Base-by-base conservation (phyloP, 257 asterid genomes). In the Lycium barbarum region DNA sequence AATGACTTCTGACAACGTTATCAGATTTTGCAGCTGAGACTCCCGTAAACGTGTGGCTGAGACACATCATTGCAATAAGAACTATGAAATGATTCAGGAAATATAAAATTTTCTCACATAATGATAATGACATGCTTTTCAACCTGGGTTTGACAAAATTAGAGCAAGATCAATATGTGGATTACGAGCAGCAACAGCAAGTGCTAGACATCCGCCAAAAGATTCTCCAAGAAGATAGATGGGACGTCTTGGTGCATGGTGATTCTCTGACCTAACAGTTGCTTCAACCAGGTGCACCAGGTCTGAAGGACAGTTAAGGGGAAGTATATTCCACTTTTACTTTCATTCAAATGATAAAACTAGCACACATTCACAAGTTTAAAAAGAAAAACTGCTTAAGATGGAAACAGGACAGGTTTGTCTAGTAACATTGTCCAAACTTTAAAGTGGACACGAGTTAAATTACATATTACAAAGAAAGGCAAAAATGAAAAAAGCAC, bases 111-210 rank as follows among this genome's bases (percentile, higher is more conserved):
- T 15, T 67, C 66, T 67, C 4, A 47, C 9, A 7, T 9, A 62
- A 57, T 10, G 22, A 63, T 36, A 5, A 6, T 51, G 58, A 15
- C 36, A 83, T 20, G 62, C 40, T 67, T 79, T 38, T 55, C 62
- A 51, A 94, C 99, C 99, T 90, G 99, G 95, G 88, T 95, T 95
- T 18, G 96, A 94, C 90, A 95, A 89, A 71, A 95, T 88, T 57
- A 95, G 80, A 54, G 90, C 58, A 57, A 95, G 96, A 88, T 94
- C 93, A 80, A 95, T 88, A 36, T 92, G 87, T 4, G 95, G 93
- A 85, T 91, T 95, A 54, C 95, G 90, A 18, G 98, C 92, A 87
- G 98, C 99, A 90, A 95, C 91, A 84, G 95, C 92, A 51, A 94
- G 92, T 0, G 98, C 96, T 45, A 95, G 90, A 87, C 97, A 94